phyloP scores from a whole-genome alignment of 208 protist genomes.

The Crithidia acanthocephali region DNA sequence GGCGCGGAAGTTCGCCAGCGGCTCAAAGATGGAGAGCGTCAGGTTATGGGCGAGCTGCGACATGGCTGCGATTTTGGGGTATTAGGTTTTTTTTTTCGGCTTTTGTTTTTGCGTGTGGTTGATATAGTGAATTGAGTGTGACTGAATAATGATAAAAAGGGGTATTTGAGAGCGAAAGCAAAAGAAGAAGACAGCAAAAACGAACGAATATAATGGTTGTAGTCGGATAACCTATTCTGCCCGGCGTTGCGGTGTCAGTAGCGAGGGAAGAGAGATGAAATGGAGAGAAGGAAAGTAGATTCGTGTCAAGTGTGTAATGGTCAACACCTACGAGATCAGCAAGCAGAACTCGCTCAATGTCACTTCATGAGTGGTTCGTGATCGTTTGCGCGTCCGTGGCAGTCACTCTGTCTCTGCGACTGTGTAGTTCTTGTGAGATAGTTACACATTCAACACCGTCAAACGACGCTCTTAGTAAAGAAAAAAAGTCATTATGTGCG shows the following conservation, averaged over 20 bases:
- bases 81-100: background rate
- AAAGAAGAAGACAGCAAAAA: no score
- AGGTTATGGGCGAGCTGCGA: slow-evolving; percentile 91
- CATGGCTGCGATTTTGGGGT: no score
- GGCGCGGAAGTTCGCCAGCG: slow-evolving; percentile 73
- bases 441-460: no score
- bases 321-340: no score
- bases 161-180: background rate
- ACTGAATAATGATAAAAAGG: slow-evolving; percentile 1
- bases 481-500: no score
- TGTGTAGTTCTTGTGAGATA: no score
- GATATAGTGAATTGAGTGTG: background rate
- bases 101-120: background rate
- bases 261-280: background rate
- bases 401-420: no score
- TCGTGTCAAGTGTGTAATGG: no score
- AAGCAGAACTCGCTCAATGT: no score
- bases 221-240: slow-evolving; percentile 1
- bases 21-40: slow-evolving; percentile 89
- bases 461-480: no score
- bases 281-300: background rate
- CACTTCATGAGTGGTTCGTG: no score
- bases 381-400: no score
- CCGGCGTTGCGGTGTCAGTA: background rate
- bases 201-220: background rate